These are phyloP conservation scores for Madurella fahalii DNA, from an alignment of 2,329 filamentous ascomycete species.

Conservation along the genomic window DNA sequence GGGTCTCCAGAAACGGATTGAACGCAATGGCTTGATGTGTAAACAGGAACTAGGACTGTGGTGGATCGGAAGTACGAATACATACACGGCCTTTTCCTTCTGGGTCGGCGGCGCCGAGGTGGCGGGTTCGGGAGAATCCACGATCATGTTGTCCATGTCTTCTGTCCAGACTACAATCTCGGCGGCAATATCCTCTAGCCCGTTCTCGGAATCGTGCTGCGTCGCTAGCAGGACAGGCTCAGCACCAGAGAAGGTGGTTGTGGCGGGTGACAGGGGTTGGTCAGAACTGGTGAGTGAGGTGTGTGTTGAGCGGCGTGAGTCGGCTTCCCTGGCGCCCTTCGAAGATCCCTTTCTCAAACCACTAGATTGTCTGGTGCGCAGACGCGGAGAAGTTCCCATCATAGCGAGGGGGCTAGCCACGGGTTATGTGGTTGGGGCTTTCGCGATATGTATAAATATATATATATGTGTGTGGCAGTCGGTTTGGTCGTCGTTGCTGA, in stretches of 20 bases:
- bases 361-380: slow-evolving; percentile 19
- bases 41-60: not conserved
- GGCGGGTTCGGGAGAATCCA: slow-evolving; percentile 25
- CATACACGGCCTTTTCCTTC: slow-evolving; percentile 21
- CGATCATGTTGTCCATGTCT: slow-evolving; percentile 37
- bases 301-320: slow-evolving; percentile 31
- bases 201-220: slow-evolving; percentile 6
- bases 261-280: slow-evolving; percentile 19
- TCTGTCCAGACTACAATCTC: slow-evolving; percentile 46
- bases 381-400: slow-evolving; percentile 24
- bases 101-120: slow-evolving; percentile 7
- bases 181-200: slow-evolving; percentile 33
- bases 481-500: slow-evolving; percentile 18
- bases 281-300: slow-evolving; percentile 15
- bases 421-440: slow-evolving; percentile 1
- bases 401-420: slow-evolving; percentile 14
- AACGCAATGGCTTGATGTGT: not conserved
- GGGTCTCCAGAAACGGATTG: not conserved
- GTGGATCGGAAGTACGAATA: not conserved
- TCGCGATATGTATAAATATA: slow-evolving; percentile 8
- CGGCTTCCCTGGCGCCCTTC: slow-evolving; percentile 30
- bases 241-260: slow-evolving; percentile 15
- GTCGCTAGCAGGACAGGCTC: slow-evolving; percentile 1
- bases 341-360: slow-evolving; percentile 30
- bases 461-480: not conserved